Evolutionary conservation across 192 early-diverging fungal species (phyloP), one percentile per base, ranked within the genome.

Genomic region (Backusella parvicylindrica): DNA sequence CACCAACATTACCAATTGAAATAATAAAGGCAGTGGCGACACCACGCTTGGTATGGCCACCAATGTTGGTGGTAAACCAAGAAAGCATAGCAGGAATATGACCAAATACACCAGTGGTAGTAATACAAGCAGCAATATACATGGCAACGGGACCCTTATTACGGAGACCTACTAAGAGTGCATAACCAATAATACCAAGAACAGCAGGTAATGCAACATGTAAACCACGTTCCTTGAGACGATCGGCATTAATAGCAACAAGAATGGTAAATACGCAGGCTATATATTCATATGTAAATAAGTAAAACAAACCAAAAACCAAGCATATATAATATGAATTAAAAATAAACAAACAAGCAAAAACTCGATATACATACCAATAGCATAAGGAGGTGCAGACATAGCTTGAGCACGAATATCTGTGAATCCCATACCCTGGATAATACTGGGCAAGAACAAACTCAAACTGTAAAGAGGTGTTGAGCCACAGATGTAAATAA

Each of bases 361-460:
- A 60, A 28, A 53, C 37, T 38, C 3, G 3, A 40, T 37, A 23
- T 11, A 56, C 73, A 75, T 83, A 71, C 82, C 84, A 70, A 85
- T 85, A 37, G 85, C 74, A 70, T 85, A 88, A 7, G 84, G 84
- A 43, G 86, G 86, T 0, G 84, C 82, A 12, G 83, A 82, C 84
- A 88, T 85, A 18, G 80, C 80, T 38, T 88, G 86, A 0, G 86
- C 85, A 2, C 76, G 77, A 1, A 88, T 4, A 32, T 77, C 30
- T 18, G 78, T 81, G 75, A 88, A 93, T 1, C 91, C 90, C 84
- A 94, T 87, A 37, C 85, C 81, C 33, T 85, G 84, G 69, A 94
- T 86, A 21, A 94, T 92, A 18, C 88, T 89, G 1, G 93, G 92
- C 49, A 94, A 79, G 74, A 92, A 92, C 23, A 91, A 86, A 50